phyloP scores from a whole-genome alignment of 2,329 filamentous ascomycete species.

The Fusarium keratoplasticum region DNA sequence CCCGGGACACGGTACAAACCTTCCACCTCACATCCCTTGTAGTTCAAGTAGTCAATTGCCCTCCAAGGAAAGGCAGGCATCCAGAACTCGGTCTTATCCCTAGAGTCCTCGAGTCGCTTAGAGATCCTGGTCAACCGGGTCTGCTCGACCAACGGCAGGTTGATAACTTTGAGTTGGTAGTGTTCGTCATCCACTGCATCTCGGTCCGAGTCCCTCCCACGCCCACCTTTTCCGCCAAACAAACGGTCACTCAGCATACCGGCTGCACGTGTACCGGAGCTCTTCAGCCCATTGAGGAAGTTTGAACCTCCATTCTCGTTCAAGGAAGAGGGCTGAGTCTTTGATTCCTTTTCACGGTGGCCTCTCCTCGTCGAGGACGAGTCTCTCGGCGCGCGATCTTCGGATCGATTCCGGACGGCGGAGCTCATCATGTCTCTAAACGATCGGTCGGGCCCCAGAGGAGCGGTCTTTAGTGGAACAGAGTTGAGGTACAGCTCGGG shows the following conservation, averaged over 20 bases:
- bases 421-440: constrained; percentile 77
- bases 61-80: constrained; percentile 97
- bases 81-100: constrained; percentile 98
- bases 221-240: constrained; percentile 81
- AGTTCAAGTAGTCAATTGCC: constrained; percentile 96
- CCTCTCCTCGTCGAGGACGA: constrained; percentile 55
- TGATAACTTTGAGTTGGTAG: constrained; percentile 87
- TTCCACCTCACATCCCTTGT: constrained; percentile 93
- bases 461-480: constrained; percentile 68
- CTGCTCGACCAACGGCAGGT: constrained; percentile 86
- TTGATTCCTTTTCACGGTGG: constrained; percentile 61
- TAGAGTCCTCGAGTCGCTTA: constrained; percentile 85
- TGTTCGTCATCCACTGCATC: constrained; percentile 82
- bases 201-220: constrained; percentile 76
- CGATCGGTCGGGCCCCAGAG: constrained; percentile 73
- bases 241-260: constrained; percentile 86
- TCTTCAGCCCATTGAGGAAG: constrained; percentile 43
- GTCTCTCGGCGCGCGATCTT: constrained; percentile 70
- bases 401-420: constrained; percentile 75
- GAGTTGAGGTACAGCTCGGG: constrained; percentile 46
- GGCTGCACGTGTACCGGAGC: constrained; percentile 56
- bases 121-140: constrained; percentile 92
- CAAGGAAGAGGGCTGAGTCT: constrained; percentile 64
- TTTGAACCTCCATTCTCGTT: constrained; percentile 66
- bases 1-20: constrained; percentile 93